These are phyloP conservation scores for bread wheat (Triticum aestivum) DNA, from an alignment of 176 grass and related monocot genomes.

Conservation along the genomic window IWGSC_CS_RefSeq_v2.1 NC_057807.1:276234016-276234515, in stretches of 20 bases:
- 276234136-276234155: slow-evolving; percentile 13
- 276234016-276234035: slow-evolving; percentile 32
- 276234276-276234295: slow-evolving; percentile 60
- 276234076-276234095: neutral
- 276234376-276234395: slow-evolving; percentile 11
- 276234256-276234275: slow-evolving; percentile 47
- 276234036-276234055: slow-evolving; percentile 13
- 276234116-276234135: neutral
- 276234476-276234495: slow-evolving; percentile 64
- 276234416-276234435: slow-evolving; percentile 86
- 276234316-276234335: neutral
- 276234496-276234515: slow-evolving; percentile 67
- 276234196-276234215: slow-evolving; percentile 80
- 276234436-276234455: slow-evolving; percentile 93
- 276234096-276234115: neutral
- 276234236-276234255: slow-evolving; percentile 50
- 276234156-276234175: slow-evolving; percentile 90
- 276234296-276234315: slow-evolving; percentile 53
- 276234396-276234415: slow-evolving; percentile 69
- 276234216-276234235: slow-evolving; percentile 33
- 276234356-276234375: neutral
- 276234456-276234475: slow-evolving; percentile 83
- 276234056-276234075: slow-evolving; percentile 17
- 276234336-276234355: too few species aligned
- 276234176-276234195: slow-evolving; percentile 97